These are phyloP conservation scores for Colletotrichum tropicicola DNA, from an alignment of 2,329 filamentous ascomycete genomes.

Conservation along the genomic window DNA sequence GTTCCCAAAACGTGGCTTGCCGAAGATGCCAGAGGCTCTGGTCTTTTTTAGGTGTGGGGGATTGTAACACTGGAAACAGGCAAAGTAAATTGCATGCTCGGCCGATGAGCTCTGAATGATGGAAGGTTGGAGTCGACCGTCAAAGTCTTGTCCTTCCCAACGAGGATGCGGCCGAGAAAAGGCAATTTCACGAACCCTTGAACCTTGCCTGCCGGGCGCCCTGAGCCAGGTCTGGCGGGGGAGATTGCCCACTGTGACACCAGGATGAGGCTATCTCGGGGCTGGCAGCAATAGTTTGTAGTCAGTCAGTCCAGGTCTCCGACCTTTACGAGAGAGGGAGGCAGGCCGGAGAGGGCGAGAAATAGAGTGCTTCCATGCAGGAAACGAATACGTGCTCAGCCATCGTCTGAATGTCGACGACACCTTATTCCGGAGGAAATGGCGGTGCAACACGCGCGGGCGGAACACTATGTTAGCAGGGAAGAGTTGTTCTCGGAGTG, in stretches of 20 bases:
- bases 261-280: conserved; percentile 4
- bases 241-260: conserved; percentile 4
- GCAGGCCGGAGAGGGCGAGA: neutral
- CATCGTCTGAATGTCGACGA: conserved; percentile 14
- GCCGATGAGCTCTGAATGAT: conserved; percentile 18
- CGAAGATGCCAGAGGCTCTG: neutral
- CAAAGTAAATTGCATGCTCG: conserved; percentile 3
- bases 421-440: neutral
- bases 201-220: conserved; percentile 12
- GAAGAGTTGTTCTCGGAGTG: neutral
- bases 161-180: conserved; percentile 13
- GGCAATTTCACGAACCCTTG: conserved; percentile 20
- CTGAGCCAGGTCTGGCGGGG: conserved; percentile 9
- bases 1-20: conserved; percentile 15
- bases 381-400: neutral
- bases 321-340: no score
- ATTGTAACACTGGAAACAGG: conserved; percentile 7
- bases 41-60: neutral
- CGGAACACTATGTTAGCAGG: no score
- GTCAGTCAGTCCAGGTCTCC: no score
- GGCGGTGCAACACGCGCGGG: no score
- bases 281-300: neutral
- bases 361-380: conserved; percentile 21
- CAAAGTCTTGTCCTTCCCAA: neutral
- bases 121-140: neutral